Percentiles rank a stretch among this genome's conserved stretches.
Evolutionary conservation across 2,329 filamentous ascomycete genomes (phyloP).

Genomic region (Neofusicoccum parvum): DNA sequence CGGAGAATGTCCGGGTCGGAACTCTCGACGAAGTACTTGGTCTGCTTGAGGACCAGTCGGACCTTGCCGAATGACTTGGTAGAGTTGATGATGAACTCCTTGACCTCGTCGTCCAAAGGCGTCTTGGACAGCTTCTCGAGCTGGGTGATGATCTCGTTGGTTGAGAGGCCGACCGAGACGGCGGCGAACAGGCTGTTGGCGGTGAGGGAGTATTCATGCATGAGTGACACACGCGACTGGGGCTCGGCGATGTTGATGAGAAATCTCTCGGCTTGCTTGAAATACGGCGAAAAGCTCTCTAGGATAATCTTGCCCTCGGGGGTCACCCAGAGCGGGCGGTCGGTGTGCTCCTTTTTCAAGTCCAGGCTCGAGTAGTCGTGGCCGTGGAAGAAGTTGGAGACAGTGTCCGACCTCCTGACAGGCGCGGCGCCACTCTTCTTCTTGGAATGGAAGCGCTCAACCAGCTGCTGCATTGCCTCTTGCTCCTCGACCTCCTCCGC

Average conservation of each 20-base stretch:
- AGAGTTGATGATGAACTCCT: conserved; percentile 77
- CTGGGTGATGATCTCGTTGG: conserved; percentile 85
- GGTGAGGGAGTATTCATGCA: conserved; percentile 93
- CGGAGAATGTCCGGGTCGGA: conserved; percentile 85
- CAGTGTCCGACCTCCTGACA: conserved; percentile 46
- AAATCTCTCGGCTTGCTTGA: conserved; percentile 87
- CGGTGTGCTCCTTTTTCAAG: conserved; percentile 85
- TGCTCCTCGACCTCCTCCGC: conserved; percentile 52
- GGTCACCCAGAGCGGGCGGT: conserved; percentile 92
- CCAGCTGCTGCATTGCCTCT: conserved; percentile 39
- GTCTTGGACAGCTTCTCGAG: conserved; percentile 89
- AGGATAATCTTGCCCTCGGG: conserved; percentile 84
- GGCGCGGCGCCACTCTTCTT: not conserved
- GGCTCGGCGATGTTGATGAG: conserved; percentile 95
- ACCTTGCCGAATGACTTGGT: conserved; percentile 94
- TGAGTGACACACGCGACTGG: conserved; percentile 81
- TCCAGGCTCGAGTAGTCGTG: conserved; percentile 81
- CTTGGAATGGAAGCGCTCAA: conserved; percentile 53
- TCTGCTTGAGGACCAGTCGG: conserved; percentile 91
- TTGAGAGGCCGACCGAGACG: conserved; percentile 88
- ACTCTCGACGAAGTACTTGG: conserved; percentile 91
- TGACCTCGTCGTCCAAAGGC: conserved; percentile 77
- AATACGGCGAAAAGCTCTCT: conserved; percentile 89
- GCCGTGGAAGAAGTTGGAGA: conserved; percentile 59
- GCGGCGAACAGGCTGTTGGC: conserved; percentile 93